A percentile compares a stretch with the other conserved stretches of the same genome.
Conservation (phyloP, 768 basidiomycete genomes). For the Leccinum rimulosum region DNA sequence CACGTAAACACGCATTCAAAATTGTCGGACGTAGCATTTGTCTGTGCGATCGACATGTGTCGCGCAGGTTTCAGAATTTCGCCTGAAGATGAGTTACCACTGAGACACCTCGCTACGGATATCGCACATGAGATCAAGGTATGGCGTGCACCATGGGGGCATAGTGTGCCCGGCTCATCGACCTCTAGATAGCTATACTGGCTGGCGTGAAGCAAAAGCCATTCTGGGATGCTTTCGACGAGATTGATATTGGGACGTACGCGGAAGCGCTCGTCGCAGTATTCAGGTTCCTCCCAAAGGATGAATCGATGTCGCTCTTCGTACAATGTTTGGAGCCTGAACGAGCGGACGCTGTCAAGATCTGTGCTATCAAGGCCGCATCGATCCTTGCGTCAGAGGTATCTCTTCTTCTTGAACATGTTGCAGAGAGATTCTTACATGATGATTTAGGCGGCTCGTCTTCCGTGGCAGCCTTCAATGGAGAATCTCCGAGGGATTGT, state of each 20-base stretch:
- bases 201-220: conserved; percentile 44
- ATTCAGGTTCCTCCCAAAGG: conserved; percentile 65
- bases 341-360: conserved; percentile 78
- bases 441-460: conserved; percentile 42
- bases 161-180: not conserved
- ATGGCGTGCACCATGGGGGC: conserved; percentile 21
- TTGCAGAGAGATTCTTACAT: conserved; percentile 10
- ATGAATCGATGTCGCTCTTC: conserved; percentile 62
- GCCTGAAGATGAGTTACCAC: conserved; percentile 56
- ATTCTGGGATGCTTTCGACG: conserved; percentile 71
- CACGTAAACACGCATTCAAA: conserved; percentile 55
- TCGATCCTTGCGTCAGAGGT: conserved; percentile 69
- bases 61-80: conserved; percentile 57
- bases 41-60: conserved; percentile 77
- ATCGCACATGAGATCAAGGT: conserved; percentile 82
- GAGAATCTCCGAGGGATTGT: conserved; percentile 45
- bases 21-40: conserved; percentile 61
- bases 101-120: conserved; percentile 66
- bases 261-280: conserved; percentile 72
- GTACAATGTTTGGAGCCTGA: conserved; percentile 68
- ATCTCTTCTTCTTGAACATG: conserved; percentile 11
- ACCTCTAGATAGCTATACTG: conserved; percentile 22
- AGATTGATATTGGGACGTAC: conserved; percentile 73
- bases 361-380: conserved; percentile 71
- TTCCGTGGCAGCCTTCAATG: conserved; percentile 57